Conservation (phyloP, 2,329 filamentous ascomycete species). For the Trichoderma breve region DNA sequence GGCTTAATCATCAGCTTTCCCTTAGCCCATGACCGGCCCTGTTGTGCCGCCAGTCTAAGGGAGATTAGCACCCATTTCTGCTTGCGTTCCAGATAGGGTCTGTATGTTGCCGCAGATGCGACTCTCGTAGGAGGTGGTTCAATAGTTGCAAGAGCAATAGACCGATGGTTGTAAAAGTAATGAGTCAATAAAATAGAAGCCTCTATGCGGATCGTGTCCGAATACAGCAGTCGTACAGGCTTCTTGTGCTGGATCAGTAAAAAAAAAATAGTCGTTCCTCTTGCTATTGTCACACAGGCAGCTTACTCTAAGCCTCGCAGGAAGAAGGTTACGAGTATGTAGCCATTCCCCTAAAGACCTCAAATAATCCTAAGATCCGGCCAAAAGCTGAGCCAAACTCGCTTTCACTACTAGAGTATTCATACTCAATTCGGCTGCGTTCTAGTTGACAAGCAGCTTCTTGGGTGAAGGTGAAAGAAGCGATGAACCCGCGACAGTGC, state of each 20-base stretch:
- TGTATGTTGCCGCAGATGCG: too few species aligned
- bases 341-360: background rate
- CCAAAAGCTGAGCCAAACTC: background rate
- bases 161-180: too few species aligned
- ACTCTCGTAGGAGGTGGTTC: too few species aligned
- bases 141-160: too few species aligned
- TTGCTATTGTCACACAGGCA: background rate
- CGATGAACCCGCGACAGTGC: background rate
- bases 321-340: background rate
- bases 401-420: too few species aligned
- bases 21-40: too few species aligned
- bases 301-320: background rate
- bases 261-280: too few species aligned
- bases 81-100: too few species aligned
- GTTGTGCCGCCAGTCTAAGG: too few species aligned
- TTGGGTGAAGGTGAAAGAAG: background rate
- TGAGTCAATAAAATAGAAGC: too few species aligned
- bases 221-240: background rate
- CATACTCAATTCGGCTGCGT: background rate
- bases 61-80: too few species aligned
- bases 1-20: background rate
- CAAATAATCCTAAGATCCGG: background rate
- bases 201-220: too few species aligned
- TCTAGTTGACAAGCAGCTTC: background rate
- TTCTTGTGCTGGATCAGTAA: background rate